Evolutionary conservation across 1,284 basidiomycete genomes (phyloP).

Genomic region (Cryptococcus amylolentus): DNA sequence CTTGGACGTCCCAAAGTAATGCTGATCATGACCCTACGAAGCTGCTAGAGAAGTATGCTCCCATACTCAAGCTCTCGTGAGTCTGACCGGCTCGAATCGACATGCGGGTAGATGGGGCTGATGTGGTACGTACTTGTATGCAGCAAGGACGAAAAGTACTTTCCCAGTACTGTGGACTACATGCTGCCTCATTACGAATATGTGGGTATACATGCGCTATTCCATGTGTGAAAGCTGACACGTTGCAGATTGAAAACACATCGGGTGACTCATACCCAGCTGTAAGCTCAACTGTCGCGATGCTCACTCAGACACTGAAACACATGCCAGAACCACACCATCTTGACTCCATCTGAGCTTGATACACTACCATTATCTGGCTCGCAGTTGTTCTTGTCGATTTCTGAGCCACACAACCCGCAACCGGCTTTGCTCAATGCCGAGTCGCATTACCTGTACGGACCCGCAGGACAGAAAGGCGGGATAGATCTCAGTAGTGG

Average conservation of each 20-base stretch:
- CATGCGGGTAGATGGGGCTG: neutral
- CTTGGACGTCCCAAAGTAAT: no score
- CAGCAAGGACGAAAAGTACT: conserved; percentile 37
- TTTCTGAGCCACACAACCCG: conserved; percentile 34
- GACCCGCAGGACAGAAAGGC: conserved; percentile 30
- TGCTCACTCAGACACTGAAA: neutral
- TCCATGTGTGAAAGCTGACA: neutral
- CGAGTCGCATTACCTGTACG: conserved; percentile 34
- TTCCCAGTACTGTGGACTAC: conserved; percentile 41
- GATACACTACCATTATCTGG: conserved; percentile 22
- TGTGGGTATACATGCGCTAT: conserved; percentile 10
- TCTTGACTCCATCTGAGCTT: conserved; percentile 20
- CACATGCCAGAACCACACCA: conserved; percentile 15
- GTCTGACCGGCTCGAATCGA: conserved; percentile 3
- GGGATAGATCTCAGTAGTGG: conserved; percentile 11
- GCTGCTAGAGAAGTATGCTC: conserved; percentile 38
- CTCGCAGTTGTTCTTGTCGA: conserved; percentile 21
- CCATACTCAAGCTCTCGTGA: conserved; percentile 43
- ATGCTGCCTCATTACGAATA: conserved; percentile 41
- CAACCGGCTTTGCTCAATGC: conserved; percentile 31
- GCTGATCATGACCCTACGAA: neutral
- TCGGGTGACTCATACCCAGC: conserved; percentile 13
- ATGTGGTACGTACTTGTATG: neutral
- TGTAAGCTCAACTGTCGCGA: conserved; percentile 3
- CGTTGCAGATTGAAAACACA: conserved; percentile 15